phyloP scores from a whole-genome alignment of 2,329 filamentous ascomycete species.

The Sporothrix phasma region DNA sequence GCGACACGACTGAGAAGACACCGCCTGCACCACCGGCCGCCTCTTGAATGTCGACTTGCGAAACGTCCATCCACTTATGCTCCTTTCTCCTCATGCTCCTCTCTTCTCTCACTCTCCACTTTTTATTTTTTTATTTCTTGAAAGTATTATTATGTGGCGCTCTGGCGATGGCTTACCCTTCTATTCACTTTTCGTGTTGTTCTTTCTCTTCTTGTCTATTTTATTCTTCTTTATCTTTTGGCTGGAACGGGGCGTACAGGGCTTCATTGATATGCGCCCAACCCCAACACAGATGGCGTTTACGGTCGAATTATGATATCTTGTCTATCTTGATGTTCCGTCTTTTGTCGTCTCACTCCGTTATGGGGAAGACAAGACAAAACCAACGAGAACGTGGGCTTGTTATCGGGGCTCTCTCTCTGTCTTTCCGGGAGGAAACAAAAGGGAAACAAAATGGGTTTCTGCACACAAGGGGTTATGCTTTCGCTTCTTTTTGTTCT shows the following conservation, averaged over 20 bases:
- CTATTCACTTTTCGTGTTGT: neutral
- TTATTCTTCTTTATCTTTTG: neutral
- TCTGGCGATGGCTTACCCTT: neutral
- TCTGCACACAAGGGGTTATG: neutral
- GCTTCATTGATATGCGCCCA: neutral
- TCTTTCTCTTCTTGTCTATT: neutral
- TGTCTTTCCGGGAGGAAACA: neutral
- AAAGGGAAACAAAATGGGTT: neutral
- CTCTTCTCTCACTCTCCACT: neutral
- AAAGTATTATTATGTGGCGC: neutral
- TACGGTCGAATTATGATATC: neutral
- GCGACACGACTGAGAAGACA: neutral
- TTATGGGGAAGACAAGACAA: neutral
- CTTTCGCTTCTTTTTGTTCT: neutral
- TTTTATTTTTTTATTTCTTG: neutral
- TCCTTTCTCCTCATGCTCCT: no score
- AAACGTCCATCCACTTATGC: no score
- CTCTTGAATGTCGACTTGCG: neutral
- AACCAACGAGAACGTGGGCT: conserved; percentile 3
- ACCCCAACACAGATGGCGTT: conserved; percentile 1
- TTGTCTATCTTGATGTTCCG: no score
- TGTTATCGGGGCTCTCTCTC: neutral
- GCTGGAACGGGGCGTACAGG: neutral
- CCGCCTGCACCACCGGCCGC: neutral
- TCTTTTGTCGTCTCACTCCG: no score